These are phyloP conservation scores for Tolypocladium ovalisporum DNA, from an alignment of 2,329 filamentous ascomycete species.

Conservation along the genomic window DNA sequence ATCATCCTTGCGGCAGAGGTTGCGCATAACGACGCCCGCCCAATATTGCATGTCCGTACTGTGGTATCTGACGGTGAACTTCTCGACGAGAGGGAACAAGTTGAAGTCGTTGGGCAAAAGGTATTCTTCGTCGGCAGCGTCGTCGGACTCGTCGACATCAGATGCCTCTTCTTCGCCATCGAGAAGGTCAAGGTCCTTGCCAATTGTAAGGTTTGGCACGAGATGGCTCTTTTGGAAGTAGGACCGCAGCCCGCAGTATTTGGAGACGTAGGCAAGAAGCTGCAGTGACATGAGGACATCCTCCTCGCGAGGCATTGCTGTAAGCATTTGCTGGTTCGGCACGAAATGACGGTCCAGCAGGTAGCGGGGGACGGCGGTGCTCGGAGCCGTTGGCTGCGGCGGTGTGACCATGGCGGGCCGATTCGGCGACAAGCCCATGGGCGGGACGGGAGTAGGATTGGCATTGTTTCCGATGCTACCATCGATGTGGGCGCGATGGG, in stretches of 20 bases:
- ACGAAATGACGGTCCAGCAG: constrained; percentile 63
- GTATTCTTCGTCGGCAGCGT: constrained; percentile 75
- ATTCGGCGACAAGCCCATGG: constrained; percentile 63
- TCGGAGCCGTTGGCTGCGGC: constrained; percentile 63
- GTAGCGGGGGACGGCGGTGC: constrained; percentile 66
- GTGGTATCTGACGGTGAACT: constrained; percentile 93
- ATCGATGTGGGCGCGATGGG: constrained; percentile 72
- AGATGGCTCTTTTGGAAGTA: constrained; percentile 95
- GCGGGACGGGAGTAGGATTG: constrained; percentile 52
- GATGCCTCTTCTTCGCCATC: constrained; percentile 53
- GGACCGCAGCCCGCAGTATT: constrained; percentile 90
- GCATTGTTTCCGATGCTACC: constrained; percentile 71
- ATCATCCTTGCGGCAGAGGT: constrained; percentile 96
- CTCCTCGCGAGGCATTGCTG: constrained; percentile 91
- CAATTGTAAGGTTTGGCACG: constrained; percentile 84
- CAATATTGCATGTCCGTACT: constrained; percentile 99
- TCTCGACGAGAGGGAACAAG: constrained; percentile 95
- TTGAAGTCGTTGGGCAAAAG: constrained; percentile 90
- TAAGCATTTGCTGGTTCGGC: constrained; percentile 63
- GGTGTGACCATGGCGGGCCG: constrained; percentile 59
- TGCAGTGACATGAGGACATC: constrained; percentile 98
- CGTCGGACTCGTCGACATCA: constrained; percentile 33
- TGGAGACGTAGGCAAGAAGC: constrained; percentile 92
- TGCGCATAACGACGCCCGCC: constrained; percentile 98
- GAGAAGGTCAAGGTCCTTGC: constrained; percentile 68